Evolutionary conservation across 2,329 filamentous ascomycete species (phyloP).

Genomic region (Akanthomyces dipterigenus): DNA sequence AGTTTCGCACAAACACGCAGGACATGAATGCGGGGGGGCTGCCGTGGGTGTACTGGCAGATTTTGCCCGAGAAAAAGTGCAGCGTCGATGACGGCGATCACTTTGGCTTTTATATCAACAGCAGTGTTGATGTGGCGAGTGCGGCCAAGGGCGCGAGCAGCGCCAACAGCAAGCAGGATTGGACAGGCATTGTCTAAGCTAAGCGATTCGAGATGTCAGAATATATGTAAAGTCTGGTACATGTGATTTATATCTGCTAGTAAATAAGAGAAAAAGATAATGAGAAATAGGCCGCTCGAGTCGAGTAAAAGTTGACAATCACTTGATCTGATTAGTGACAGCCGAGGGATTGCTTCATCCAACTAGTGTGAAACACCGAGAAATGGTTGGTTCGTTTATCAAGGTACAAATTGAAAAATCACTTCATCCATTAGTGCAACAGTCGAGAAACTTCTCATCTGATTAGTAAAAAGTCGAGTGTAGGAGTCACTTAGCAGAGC

Average conservation of each 20-base stretch:
- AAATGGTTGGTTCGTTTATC: too few relatives aligned
- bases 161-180: slow-evolving; percentile 13
- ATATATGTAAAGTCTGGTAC: background rate
- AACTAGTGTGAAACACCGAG: too few relatives aligned
- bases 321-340: too few relatives aligned
- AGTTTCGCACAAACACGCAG: slow-evolving; percentile 21
- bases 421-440: too few relatives aligned
- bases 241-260: background rate
- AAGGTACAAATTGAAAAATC: too few relatives aligned
- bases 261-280: background rate
- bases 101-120: slow-evolving; percentile 14
- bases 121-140: slow-evolving; percentile 12
- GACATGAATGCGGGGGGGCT: slow-evolving; percentile 24
- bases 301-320: too few relatives aligned
- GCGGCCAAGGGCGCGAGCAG: slow-evolving; percentile 9
- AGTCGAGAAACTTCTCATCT: background rate
- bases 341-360: too few relatives aligned
- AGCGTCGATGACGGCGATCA: slow-evolving; percentile 2
- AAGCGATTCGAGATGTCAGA: background rate
- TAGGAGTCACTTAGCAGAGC: slow-evolving; percentile 1
- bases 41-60: slow-evolving; percentile 28
- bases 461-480: background rate
- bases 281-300: too few relatives aligned
- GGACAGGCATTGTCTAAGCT: slow-evolving; percentile 12
- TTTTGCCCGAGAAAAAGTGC: slow-evolving; percentile 18